These are phyloP conservation scores for Asterophora lycoperdoides DNA, from an alignment of 768 basidiomycete genomes.

Conservation along the genomic window DNA sequence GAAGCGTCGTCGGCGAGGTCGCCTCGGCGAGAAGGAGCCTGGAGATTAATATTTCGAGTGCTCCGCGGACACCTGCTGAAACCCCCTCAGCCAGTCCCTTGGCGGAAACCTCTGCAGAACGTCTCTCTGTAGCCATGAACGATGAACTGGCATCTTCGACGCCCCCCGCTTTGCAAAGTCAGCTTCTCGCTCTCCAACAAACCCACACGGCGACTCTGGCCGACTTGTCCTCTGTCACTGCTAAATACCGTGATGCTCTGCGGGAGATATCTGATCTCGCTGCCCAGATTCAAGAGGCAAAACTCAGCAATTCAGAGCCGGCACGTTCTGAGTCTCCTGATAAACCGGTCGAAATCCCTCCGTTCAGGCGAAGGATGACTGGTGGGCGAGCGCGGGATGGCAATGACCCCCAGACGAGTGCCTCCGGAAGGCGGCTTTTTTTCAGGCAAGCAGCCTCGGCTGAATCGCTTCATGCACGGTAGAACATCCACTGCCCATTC, in stretches of 20 bases:
- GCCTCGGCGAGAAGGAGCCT: slow-evolving; percentile 65
- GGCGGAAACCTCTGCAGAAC: slow-evolving; percentile 25
- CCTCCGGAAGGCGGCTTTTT: slow-evolving; percentile 66
- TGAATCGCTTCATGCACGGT: slow-evolving; percentile 88
- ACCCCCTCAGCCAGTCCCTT: slow-evolving; percentile 20
- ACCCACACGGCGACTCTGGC: slow-evolving; percentile 76
- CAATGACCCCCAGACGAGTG: slow-evolving; percentile 44
- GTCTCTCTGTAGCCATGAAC: slow-evolving; percentile 22
- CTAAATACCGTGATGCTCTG: slow-evolving; percentile 85
- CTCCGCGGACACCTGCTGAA: slow-evolving; percentile 12
- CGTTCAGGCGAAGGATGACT: slow-evolving; percentile 51
- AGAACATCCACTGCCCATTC: slow-evolving; percentile 16
- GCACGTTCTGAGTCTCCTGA: slow-evolving; percentile 43
- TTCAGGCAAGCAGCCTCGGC: slow-evolving; percentile 84
- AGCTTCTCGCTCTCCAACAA: slow-evolving; percentile 73
- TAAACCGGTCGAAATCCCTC: slow-evolving; percentile 31
- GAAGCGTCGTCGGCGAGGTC: slow-evolving; percentile 64
- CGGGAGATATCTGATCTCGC: slow-evolving; percentile 91
- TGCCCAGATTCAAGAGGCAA: slow-evolving; percentile 85
- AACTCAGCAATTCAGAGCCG: slow-evolving; percentile 51
- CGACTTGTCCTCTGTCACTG: slow-evolving; percentile 72
- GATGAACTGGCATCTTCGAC: slow-evolving; percentile 23
- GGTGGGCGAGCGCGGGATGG: slow-evolving; percentile 46
- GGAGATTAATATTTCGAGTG: slow-evolving; percentile 42
- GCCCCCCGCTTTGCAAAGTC: slow-evolving; percentile 43